Percentiles rank a stretch among this genome's conserved stretches.
Conservation (phyloP, 768 basidiomycete genomes). For the Dacryopinax spathularia region DNA sequence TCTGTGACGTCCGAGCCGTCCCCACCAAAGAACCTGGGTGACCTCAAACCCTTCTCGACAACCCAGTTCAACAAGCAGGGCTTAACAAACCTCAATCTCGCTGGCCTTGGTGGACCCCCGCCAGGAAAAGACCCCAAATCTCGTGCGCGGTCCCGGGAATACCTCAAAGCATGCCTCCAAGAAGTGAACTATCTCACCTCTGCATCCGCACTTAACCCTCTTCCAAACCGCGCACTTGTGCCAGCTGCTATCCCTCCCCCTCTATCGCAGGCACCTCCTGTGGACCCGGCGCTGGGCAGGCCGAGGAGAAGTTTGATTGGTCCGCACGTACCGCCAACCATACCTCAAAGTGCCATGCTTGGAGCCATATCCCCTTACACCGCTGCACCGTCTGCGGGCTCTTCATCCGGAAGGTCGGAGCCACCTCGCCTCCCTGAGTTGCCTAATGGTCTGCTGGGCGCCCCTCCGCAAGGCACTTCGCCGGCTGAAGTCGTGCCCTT, state of each 20-base stretch:
- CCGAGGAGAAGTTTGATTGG: not conserved
- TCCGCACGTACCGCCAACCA: not conserved
- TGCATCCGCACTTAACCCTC: constrained; percentile 90
- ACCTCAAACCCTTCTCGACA: not conserved
- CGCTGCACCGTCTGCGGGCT: not conserved
- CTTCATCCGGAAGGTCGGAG: not conserved
- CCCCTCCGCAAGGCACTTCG: not conserved
- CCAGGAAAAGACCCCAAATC: constrained; percentile 89
- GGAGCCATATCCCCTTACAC: not conserved
- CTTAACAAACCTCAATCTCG: constrained; percentile 21
- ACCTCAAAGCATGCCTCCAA: constrained; percentile 94
- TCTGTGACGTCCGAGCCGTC: not conserved
- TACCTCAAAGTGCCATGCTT: not conserved
- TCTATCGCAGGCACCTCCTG: not conserved
- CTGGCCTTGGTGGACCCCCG: constrained; percentile 42
- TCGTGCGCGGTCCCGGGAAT: constrained; percentile 85
- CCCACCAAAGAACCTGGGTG: not conserved
- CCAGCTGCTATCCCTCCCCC: constrained; percentile 1
- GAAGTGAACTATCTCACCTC: constrained; percentile 97
- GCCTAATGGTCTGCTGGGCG: not conserved
- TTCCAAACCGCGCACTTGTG: constrained; percentile 69
- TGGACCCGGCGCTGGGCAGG: not conserved
- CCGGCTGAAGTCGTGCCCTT: not conserved
- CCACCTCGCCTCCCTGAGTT: not conserved
- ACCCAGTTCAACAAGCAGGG: not conserved